These are phyloP conservation scores for Coleophoma crateriformis DNA, from an alignment of 2,329 filamentous ascomycete genomes.

Conservation along the genomic window DNA sequence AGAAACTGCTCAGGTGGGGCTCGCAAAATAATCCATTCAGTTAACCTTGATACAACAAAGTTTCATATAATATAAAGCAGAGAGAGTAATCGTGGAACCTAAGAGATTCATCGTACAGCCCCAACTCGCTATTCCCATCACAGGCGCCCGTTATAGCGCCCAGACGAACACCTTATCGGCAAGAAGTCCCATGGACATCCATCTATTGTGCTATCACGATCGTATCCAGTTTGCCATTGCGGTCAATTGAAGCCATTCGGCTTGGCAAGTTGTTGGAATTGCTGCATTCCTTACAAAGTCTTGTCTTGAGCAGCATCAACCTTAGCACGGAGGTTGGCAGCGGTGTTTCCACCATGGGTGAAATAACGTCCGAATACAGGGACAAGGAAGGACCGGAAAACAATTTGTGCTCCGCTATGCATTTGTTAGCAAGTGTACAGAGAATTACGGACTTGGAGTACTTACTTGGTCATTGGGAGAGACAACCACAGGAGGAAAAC, in stretches of 20 bases:
- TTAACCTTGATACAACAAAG: neutral
- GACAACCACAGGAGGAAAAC: conserved; percentile 95
- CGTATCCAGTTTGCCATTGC: conserved; percentile 1
- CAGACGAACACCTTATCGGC: too few species aligned
- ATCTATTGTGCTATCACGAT: neutral
- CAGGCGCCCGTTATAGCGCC: too few species aligned
- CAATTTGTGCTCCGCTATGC: conserved; percentile 80
- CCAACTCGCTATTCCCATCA: conserved; percentile 11
- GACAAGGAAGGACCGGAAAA: conserved; percentile 94
- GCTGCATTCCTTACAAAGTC: conserved; percentile 47
- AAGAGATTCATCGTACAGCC: conserved; percentile 16
- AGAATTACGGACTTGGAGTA: conserved; percentile 12
- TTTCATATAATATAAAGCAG: conserved; percentile 10
- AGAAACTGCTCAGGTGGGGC: too few species aligned
- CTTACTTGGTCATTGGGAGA: conserved; percentile 88
- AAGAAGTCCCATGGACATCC: too few species aligned
- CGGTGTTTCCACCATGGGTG: conserved; percentile 60
- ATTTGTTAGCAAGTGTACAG: conserved; percentile 11
- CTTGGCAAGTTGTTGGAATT: neutral
- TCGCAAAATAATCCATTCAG: neutral
- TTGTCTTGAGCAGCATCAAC: conserved; percentile 68
- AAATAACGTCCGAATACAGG: conserved; percentile 95
- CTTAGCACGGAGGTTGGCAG: conserved; percentile 83
- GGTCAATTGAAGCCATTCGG: conserved; percentile 5
- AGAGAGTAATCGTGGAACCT: conserved; percentile 5